Conservation (phyloP, 345 rosid genomes). For the Alliaria petiolata region DNA sequence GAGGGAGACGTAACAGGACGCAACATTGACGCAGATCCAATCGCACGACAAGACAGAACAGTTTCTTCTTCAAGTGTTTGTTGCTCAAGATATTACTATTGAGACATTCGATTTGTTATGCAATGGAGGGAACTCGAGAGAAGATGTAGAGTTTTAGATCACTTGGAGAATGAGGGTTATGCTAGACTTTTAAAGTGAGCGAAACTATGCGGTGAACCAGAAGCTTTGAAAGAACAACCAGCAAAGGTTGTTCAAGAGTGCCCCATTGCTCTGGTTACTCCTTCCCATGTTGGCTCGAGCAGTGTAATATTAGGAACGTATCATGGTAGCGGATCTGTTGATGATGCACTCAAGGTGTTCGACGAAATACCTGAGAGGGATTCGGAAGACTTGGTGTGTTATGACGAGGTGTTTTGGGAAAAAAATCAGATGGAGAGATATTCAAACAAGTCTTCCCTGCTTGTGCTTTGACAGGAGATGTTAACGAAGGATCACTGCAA, state of each 20-base stretch:
- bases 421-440: slow-evolving; percentile 53
- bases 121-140: no score
- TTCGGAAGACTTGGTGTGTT: slow-evolving; percentile 53
- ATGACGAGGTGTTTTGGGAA: slow-evolving; percentile 52
- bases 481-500: slow-evolving; percentile 54
- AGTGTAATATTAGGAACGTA: slow-evolving; percentile 40
- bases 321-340: slow-evolving; percentile 42
- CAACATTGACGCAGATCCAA: no score
- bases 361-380: slow-evolving; percentile 45
- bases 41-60: no score
- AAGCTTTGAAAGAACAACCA: no score
- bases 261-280: not conserved
- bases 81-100: no score
- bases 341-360: slow-evolving; percentile 42
- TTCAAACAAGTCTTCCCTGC: slow-evolving; percentile 51
- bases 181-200: no score
- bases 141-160: no score
- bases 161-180: no score
- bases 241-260: not conserved
- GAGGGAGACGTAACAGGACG: no score
- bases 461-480: slow-evolving; percentile 51
- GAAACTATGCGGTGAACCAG: no score
- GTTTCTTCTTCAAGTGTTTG: no score
- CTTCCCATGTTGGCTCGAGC: not conserved
- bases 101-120: no score